Conservation (phyloP, 108 stramenopile species). For the Skeletonema marinoi region DNA sequence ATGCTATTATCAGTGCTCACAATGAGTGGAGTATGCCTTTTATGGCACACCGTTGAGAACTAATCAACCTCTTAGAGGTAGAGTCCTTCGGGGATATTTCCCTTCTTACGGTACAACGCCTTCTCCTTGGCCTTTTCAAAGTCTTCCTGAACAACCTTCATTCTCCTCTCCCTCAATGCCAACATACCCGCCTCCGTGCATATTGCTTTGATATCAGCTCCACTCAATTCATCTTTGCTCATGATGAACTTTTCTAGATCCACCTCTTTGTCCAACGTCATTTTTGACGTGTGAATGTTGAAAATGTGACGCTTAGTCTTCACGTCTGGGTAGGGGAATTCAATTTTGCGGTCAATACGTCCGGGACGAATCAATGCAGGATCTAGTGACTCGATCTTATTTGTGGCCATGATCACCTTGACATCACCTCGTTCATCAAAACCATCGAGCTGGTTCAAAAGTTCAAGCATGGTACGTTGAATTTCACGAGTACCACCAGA, state of each 20-base stretch:
- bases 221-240: constrained; percentile 96
- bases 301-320: constrained; percentile 91
- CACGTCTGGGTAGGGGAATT: constrained; percentile 94
- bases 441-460: constrained; percentile 97
- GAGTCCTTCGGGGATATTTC: constrained; percentile 97
- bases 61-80: constrained; percentile 64
- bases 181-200: constrained; percentile 97
- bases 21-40: neutral
- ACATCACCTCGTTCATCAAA: constrained; percentile 94
- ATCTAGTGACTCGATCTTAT: constrained; percentile 96
- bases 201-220: constrained; percentile 96
- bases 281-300: constrained; percentile 90
- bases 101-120: constrained; percentile 98
- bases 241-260: constrained; percentile 89
- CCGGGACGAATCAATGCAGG: constrained; percentile 95
- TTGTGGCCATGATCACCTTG: constrained; percentile 98
- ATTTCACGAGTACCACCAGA: constrained; percentile 96
- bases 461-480: constrained; percentile 98
- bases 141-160: constrained; percentile 98
- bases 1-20: neutral
- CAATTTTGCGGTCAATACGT: constrained; percentile 97
- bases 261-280: constrained; percentile 91
- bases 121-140: constrained; percentile 99
- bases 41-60: neutral
- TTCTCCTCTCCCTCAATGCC: constrained; percentile 96